phyloP scores from a whole-genome alignment of 176 grass and related monocot species.

The Panicum miliaceum region DNA sequence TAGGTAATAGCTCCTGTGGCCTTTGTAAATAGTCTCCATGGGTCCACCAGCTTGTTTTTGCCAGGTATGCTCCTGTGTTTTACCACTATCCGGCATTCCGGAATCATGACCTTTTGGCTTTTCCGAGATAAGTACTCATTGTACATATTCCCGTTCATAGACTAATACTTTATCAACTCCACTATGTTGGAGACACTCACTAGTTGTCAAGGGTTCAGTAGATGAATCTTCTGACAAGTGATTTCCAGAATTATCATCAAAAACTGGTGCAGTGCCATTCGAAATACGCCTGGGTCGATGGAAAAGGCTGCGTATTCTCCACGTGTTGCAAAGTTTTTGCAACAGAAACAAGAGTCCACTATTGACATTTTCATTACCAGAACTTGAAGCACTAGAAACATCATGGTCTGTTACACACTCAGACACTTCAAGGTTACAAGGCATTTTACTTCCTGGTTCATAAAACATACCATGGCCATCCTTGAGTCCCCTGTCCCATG shows the following conservation, averaged over 20 bases:
- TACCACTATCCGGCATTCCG: constrained; percentile 47
- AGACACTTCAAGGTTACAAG: constrained; percentile 68
- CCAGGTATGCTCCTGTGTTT: constrained; percentile 57
- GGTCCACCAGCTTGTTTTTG: constrained; percentile 63
- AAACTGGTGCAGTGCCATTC: constrained; percentile 66
- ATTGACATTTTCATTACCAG: constrained; percentile 49
- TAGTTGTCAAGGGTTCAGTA: constrained; percentile 50
- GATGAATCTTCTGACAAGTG: constrained; percentile 51
- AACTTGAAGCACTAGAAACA: constrained; percentile 49
- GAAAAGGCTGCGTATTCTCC: constrained; percentile 56
- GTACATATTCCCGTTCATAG: constrained; percentile 88
- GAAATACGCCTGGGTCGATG: constrained; percentile 65
- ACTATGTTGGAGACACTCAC: constrained; percentile 43
- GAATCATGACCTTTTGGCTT: constrained; percentile 62
- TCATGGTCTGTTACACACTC: constrained; percentile 52
- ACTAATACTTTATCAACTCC: constrained; percentile 58
- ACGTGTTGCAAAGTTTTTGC: constrained; percentile 50
- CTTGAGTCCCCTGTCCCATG: constrained; percentile 90
- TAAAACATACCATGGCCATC: constrained; percentile 90
- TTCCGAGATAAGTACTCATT: constrained; percentile 87
- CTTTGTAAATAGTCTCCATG: constrained; percentile 91
- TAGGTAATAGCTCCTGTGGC: constrained; percentile 94
- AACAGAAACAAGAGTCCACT: constrained; percentile 43
- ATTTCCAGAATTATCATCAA: constrained; percentile 60
- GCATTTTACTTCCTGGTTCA: constrained; percentile 75